phyloP scores from a whole-genome alignment of 768 basidiomycete species.

The Trametes sanguinea region DNA sequence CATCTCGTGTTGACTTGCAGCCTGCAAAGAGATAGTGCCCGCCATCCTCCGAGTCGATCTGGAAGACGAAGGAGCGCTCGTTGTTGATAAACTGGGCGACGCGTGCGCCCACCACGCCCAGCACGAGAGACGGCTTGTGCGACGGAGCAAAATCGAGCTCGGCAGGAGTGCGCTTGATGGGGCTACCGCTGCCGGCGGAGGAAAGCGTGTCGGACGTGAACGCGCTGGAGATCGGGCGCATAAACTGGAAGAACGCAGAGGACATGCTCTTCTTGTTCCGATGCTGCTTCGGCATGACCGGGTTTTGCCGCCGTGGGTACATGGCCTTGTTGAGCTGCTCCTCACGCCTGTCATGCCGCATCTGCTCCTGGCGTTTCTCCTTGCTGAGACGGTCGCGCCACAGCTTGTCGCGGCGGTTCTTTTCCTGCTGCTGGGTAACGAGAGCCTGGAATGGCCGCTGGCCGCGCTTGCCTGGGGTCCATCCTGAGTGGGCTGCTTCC shows the following conservation, averaged over 20 bases:
- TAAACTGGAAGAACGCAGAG: conserved; percentile 77
- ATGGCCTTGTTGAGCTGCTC: conserved; percentile 77
- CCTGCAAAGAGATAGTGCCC: conserved; percentile 81
- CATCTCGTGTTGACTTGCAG: conserved; percentile 70
- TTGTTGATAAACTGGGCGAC: conserved; percentile 75
- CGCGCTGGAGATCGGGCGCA: conserved; percentile 87
- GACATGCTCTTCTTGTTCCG: conserved; percentile 89
- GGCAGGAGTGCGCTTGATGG: conserved; percentile 58
- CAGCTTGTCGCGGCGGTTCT: conserved; percentile 75
- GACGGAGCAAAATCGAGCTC: conserved; percentile 75
- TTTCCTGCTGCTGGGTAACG: conserved; percentile 71
- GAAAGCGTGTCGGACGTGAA: conserved; percentile 66
- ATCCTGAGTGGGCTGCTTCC: conserved; percentile 53
- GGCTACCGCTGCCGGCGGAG: conserved; percentile 19
- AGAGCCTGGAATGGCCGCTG: conserved; percentile 68
- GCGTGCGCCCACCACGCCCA: conserved; percentile 72
- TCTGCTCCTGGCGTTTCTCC: conserved; percentile 77
- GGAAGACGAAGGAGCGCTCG: conserved; percentile 81
- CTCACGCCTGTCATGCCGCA: conserved; percentile 70
- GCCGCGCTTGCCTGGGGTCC: conserved; percentile 50
- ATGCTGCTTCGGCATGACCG: conserved; percentile 65
- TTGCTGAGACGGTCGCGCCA: conserved; percentile 68
- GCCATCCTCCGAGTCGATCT: conserved; percentile 84
- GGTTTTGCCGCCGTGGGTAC: conserved; percentile 53
- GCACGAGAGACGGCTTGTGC: conserved; percentile 74